A percentile compares a stretch with the other conserved stretches of the same genome.
Conservation (phyloP, 208 protist genomes). For the Acanthamoeba rhysodes region DNA sequence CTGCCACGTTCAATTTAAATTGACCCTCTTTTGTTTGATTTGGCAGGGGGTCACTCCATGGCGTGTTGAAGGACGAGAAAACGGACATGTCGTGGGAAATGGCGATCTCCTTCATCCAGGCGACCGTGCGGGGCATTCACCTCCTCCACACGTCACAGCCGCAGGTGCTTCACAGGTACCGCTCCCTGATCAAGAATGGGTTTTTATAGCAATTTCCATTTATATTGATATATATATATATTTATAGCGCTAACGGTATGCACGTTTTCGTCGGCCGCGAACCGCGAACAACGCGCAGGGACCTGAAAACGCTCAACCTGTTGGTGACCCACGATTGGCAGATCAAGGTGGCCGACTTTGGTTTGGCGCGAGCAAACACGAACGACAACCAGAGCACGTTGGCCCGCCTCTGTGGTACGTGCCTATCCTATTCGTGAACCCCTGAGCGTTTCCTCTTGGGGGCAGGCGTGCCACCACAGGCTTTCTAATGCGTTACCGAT, state of each 20-base stretch:
- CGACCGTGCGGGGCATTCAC: conserved; percentile 17
- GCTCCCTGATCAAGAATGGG: neutral
- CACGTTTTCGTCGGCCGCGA: too few relatives aligned
- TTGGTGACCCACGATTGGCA: conserved; percentile 63
- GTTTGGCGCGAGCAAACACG: conserved; percentile 22
- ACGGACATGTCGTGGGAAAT: conserved; percentile 47
- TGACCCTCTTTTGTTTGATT: too few relatives aligned
- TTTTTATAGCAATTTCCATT: neutral
- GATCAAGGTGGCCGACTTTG: conserved; percentile 72
- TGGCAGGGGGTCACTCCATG: neutral
- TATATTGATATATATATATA: too few relatives aligned
- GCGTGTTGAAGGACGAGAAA: conserved; percentile 2
- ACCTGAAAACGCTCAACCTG: conserved; percentile 55
- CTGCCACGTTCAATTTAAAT: neutral
- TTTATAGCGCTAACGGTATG: too few relatives aligned
- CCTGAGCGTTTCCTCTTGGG: too few relatives aligned
- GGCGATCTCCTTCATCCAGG: conserved; percentile 38
- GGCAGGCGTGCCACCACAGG: too few relatives aligned
- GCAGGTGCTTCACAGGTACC: conserved; percentile 17
- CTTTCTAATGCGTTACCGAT: too few relatives aligned
- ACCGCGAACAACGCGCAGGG: neutral
- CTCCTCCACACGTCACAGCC: conserved; percentile 17
- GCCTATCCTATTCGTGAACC: too few relatives aligned
- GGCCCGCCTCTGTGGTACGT: conserved; percentile 3
- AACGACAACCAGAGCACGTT: conserved; percentile 32